A percentile compares a stretch with the other conserved stretches of the same genome.
phyloP scores from a whole-genome alignment of 306 rosid species.

The Sicyos baderoa region DNA sequence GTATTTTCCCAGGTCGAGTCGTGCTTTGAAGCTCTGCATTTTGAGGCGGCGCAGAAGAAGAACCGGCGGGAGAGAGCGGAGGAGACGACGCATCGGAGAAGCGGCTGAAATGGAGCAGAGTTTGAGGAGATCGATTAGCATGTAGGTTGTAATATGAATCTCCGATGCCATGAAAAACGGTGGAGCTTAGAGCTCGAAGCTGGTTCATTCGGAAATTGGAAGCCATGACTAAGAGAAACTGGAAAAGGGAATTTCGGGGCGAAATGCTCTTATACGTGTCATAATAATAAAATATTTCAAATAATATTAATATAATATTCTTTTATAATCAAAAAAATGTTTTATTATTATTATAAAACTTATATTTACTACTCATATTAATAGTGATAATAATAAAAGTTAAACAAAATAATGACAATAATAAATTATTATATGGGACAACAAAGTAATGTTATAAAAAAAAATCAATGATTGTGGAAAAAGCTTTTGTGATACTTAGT shows the following conservation, averaged over 20 bases:
- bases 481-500: too few relatives aligned
- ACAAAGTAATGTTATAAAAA: too few relatives aligned
- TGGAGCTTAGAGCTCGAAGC: slow-evolving; percentile 28
- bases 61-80: not conserved
- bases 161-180: slow-evolving; percentile 12
- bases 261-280: too few relatives aligned
- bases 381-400: too few relatives aligned
- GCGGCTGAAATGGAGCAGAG: slow-evolving; percentile 24
- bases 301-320: too few relatives aligned
- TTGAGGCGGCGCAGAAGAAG: slow-evolving; percentile 26
- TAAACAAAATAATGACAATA: too few relatives aligned
- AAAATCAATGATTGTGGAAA: too few relatives aligned
- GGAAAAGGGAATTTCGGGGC: not conserved
- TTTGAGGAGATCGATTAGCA: not conserved
- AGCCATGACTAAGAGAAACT: slow-evolving; percentile 22
- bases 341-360: too few relatives aligned
- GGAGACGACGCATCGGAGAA: slow-evolving; percentile 36
- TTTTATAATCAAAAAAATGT: too few relatives aligned
- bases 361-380: too few relatives aligned
- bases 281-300: too few relatives aligned
- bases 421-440: too few relatives aligned
- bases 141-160: not conserved
- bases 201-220: slow-evolving; percentile 27
- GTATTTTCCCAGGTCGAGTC: not conserved
- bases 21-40: slow-evolving; percentile 14